Evolutionary conservation across 2,329 filamentous ascomycete genomes (phyloP), one percentile per base, ranked within the genome.

Genomic region (Sporothrix inflata): DNA sequence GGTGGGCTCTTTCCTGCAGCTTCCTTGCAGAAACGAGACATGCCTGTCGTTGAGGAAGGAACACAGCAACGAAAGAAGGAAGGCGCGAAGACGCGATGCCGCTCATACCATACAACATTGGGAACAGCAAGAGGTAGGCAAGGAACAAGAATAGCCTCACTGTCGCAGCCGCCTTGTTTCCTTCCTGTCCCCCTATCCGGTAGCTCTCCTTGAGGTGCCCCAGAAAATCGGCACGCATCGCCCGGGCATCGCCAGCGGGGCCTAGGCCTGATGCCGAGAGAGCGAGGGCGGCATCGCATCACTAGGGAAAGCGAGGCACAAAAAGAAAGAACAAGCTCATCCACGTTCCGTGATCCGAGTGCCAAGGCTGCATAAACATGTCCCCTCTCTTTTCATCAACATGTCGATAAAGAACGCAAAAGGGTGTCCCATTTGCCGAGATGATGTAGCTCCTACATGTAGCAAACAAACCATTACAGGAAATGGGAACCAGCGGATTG

Each of bases 21-120:
- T 16, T 12, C 38, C 40, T 19, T 45, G 40, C 60, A 45, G 12
- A 42, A 45, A 38, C 38, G 38, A 65, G 55, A n/a, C 5, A n/a
- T 38, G 19, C 30, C 30, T 34, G 7, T 16, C 42, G 14, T 19
- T 21, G 55, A 30, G 34, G 57, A 40, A 61, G 19, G 30, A 27
- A 30, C 24, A 30, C 7, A 1, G 27, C 27, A 8, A 16, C 0
- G 9, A 9, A 5, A 19, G 9, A 42, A 11, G n/a, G 4, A 65
- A 65, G 38, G 38, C 60, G 60, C 60, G 60, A 65, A 65, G 38
- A 45, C 60, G 60, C 60, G 60, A 65, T 65, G n/a, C 60, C 60
- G 60, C 16, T 45, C 6, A 12, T 61, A n/a, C 34, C 53, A 19
- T 8, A 6, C 30, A 34, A 34, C 3, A 34, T 6, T 34, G 30